phyloP scores from a whole-genome alignment of 192 early-diverging fungal species.

The Rhizophagus sp. region DNA sequence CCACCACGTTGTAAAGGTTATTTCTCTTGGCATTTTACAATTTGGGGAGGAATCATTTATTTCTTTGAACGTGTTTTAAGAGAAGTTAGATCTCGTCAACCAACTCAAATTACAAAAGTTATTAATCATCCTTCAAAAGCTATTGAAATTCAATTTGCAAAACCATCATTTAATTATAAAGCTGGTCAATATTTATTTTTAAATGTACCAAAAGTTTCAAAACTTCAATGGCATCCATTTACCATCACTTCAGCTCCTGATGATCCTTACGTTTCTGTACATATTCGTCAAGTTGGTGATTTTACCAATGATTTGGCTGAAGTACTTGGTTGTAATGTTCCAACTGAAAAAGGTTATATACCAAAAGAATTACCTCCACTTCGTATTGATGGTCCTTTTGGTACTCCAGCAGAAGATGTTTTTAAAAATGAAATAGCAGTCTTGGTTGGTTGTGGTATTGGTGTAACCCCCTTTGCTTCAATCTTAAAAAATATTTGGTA shows the following conservation, averaged over 20 bases:
- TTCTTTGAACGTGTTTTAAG: slow-evolving; percentile 65
- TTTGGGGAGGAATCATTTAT: slow-evolving; percentile 56
- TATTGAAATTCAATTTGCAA: slow-evolving; percentile 68
- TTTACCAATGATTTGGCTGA: slow-evolving; percentile 41
- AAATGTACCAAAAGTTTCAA: slow-evolving; percentile 64
- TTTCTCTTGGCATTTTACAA: slow-evolving; percentile 50
- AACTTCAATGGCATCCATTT: slow-evolving; percentile 78
- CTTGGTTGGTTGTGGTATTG: slow-evolving; percentile 72
- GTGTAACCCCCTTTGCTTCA: slow-evolving; percentile 75
- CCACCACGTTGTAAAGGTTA: slow-evolving; percentile 37
- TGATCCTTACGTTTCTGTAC: slow-evolving; percentile 47
- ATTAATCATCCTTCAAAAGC: slow-evolving; percentile 73
- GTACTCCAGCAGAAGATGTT: slow-evolving; percentile 77
- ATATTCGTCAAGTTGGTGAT: slow-evolving; percentile 48
- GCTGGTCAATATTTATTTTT: slow-evolving; percentile 77
- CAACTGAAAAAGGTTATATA: background rate
- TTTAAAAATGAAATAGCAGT: slow-evolving; percentile 70
- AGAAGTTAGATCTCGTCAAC: slow-evolving; percentile 46
- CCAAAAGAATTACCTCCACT: slow-evolving; percentile 51
- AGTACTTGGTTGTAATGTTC: slow-evolving; percentile 36
- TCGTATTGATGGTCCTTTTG: slow-evolving; percentile 78
- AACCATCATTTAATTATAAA: slow-evolving; percentile 49
- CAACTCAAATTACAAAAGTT: slow-evolving; percentile 65
- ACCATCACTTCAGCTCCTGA: slow-evolving; percentile 53
- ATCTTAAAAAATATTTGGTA: slow-evolving; percentile 70